Evolutionary conservation across 1,284 basidiomycete species (phyloP), one percentile per base, ranked within the genome.

Genomic region (Boletus sp.): DNA sequence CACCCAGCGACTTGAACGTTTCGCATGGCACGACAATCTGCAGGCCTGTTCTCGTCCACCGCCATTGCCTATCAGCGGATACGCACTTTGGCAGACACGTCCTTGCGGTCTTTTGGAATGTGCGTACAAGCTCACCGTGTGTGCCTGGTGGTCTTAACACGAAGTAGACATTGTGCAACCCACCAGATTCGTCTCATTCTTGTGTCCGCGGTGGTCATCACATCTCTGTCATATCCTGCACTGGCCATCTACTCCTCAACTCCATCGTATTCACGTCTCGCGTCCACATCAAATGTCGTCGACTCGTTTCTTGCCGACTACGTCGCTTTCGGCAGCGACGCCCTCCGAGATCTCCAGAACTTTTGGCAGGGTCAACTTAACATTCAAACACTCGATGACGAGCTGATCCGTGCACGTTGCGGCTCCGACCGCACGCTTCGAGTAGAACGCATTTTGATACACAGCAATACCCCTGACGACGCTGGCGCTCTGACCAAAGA

Each of bases 121-220:
- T 88, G 69, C 62, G 86, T 80, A 27, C 25, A 35, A 51, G 47
- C 39, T 38, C 38, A 39, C 38, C 9, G 17, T 26, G 36, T 14
- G 27, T 44, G 23, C 17, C 13, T 30, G 40, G 4, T 8, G 44
- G 44, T 46, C 34, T 50, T 65, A 49, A 45, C 55, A 32, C 46
- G 51, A 46, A 48, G 34, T 59, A 91, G 88, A 48, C 88, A 91
- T 63, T 91, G 88, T 59, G 88, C 89, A 52, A 89, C 85, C 5
- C 89, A 92, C 65, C 91, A 96, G 73, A 94, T 95, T 47, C 84
- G 93, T 44, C 88, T 96, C 29, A 87, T 99, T 59, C 79, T 99
- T 53, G 86, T 96, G 51, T 95, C 92, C 48, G 88, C 89, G 50
- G 78, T 97, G 51, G 91, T 98, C 61, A 97, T 99, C 72, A 95